Evolutionary conservation across 139 green algal species (phyloP).

Genomic region (Zygnema circumcarinatum): DNA sequence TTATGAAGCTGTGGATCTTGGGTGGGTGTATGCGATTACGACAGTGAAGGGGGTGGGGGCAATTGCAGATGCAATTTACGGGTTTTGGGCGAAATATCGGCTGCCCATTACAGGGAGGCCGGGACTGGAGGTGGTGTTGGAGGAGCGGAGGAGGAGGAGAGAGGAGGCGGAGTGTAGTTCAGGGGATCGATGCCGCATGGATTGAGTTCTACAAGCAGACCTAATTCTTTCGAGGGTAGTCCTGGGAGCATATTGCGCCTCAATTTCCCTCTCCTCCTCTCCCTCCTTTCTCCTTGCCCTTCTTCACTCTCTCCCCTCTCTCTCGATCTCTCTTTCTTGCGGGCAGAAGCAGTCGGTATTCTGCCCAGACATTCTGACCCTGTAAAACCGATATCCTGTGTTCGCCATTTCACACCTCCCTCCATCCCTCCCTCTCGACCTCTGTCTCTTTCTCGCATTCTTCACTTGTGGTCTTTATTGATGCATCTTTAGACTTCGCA

Average conservation of each 20-base stretch:
- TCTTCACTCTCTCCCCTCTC: background rate
- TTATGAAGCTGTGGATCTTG: slow-evolving; percentile 91
- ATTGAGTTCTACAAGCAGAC: background rate
- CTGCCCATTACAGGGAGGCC: slow-evolving; percentile 74
- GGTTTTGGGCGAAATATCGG: slow-evolving; percentile 83
- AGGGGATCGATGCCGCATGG: background rate
- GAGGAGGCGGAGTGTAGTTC: background rate
- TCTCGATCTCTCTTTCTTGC: background rate
- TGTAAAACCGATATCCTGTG: background rate
- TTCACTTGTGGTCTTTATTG: no score
- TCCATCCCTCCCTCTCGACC: background rate
- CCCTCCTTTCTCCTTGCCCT: background rate
- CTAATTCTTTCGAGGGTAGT: background rate
- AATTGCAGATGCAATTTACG: slow-evolving; percentile 75
- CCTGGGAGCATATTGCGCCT: background rate
- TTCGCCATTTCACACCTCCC: background rate
- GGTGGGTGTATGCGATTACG: slow-evolving; percentile 92
- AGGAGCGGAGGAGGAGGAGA: slow-evolving; percentile 18
- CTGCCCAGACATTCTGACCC: background rate
- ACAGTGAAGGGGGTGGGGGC: slow-evolving; percentile 62
- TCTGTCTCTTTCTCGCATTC: no score
- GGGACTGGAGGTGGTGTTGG: slow-evolving; percentile 10
- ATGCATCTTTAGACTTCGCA: no score
- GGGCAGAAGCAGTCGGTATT: background rate
- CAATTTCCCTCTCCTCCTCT: background rate